These are phyloP conservation scores for Lipomyces oligophaga DNA, from an alignment of 805 yeast species.

Conservation along the genomic window DNA sequence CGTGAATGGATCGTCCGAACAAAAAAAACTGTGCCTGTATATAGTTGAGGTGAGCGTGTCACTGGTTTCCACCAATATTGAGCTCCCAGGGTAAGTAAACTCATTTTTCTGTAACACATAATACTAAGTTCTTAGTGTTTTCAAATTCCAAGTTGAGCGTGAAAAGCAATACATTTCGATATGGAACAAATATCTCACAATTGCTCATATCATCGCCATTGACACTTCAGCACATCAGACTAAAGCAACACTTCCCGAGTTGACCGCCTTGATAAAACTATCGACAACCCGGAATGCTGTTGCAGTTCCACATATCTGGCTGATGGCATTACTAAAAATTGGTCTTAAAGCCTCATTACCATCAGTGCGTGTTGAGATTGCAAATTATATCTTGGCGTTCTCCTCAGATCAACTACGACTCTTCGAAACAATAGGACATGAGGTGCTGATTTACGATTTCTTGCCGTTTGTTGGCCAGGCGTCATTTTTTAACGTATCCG, in stretches of 20 bases:
- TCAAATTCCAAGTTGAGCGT: background rate
- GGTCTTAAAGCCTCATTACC: slow-evolving; percentile 17
- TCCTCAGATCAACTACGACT: background rate
- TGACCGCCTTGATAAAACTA: slow-evolving; percentile 1
- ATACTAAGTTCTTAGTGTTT: slow-evolving; percentile 1
- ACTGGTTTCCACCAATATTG: background rate
- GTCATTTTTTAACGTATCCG: slow-evolving; percentile 6
- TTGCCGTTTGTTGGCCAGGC: slow-evolving; percentile 16
- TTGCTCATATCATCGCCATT: slow-evolving; percentile 75
- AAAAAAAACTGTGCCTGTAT: slow-evolving; percentile 13
- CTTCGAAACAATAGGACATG: slow-evolving; percentile 1
- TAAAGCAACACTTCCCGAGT: slow-evolving; percentile 3
- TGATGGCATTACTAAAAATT: slow-evolving; percentile 4
- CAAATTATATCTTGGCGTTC: slow-evolving; percentile 9
- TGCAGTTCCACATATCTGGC: slow-evolving; percentile 16
- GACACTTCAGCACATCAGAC: slow-evolving; percentile 86
- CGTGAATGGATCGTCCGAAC: slow-evolving; percentile 17
- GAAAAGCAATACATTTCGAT: slow-evolving; percentile 40
- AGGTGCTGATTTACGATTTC: slow-evolving; percentile 1
- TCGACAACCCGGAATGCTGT: background rate
- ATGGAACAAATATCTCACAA: slow-evolving; percentile 71
- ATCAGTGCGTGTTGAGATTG: slow-evolving; percentile 16
- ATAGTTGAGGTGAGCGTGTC: slow-evolving; percentile 8
- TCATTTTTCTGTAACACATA: background rate
- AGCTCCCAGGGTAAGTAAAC: slow-evolving; percentile 11